A percentile compares a stretch with the other conserved stretches of the same genome.
phyloP scores from a whole-genome alignment of 371 early-diverging fungal genomes.

The Fennellomyces sp. region DNA sequence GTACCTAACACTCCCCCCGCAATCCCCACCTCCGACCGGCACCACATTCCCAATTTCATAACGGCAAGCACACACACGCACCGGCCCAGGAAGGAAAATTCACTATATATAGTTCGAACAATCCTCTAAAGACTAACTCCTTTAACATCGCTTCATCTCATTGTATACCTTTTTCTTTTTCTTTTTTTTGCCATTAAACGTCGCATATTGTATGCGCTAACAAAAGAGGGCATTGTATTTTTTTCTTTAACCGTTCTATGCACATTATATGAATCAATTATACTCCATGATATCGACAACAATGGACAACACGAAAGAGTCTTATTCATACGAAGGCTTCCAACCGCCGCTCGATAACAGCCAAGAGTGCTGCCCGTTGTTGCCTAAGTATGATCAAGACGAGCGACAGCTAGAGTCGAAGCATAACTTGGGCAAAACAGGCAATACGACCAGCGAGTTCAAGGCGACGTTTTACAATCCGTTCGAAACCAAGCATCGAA shows the following conservation, averaged over 20 bases:
- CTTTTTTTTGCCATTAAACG: background rate
- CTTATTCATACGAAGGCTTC: constrained; percentile 6
- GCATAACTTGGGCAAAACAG: background rate
- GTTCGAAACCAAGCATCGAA: constrained; percentile 76
- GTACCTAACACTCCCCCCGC: background rate
- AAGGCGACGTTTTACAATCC: constrained; percentile 75
- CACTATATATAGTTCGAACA: background rate
- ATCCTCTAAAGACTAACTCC: background rate
- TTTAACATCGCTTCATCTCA: background rate
- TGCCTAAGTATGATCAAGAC: background rate
- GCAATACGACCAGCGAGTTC: constrained; percentile 20
- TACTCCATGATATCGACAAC: background rate
- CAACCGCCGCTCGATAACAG: constrained; percentile 7
- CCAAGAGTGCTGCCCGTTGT: background rate
- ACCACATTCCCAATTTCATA: constrained; percentile 6
- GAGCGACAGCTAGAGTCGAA: background rate
- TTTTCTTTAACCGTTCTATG: background rate
- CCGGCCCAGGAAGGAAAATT: background rate
- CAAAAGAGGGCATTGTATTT: background rate
- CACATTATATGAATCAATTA: background rate
- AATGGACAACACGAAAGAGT: background rate
- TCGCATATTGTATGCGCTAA: background rate
- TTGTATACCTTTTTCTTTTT: background rate
- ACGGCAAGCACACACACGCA: constrained; percentile 3
- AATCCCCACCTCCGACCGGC: constrained; percentile 10